phyloP scores from a whole-genome alignment of 495 filamentous ascomycete genomes.

The Astrocystis sublimbata region DNA sequence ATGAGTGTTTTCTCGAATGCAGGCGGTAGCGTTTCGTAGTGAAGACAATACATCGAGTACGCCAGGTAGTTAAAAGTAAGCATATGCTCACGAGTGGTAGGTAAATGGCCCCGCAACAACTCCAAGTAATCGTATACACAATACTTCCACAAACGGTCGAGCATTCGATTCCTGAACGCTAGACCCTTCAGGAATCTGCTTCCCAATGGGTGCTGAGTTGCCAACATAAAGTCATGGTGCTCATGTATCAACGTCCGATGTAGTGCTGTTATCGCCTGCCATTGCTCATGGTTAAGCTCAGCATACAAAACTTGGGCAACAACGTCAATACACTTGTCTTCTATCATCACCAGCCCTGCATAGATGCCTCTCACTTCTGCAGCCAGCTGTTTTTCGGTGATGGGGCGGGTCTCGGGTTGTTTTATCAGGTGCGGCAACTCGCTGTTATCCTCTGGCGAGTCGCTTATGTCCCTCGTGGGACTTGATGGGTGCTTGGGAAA shows the following conservation, averaged over 20 bases:
- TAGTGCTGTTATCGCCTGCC: constrained; percentile 68
- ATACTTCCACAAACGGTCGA: constrained; percentile 81
- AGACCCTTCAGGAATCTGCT: constrained; percentile 57
- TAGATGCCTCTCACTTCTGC: constrained; percentile 68
- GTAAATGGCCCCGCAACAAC: constrained; percentile 66
- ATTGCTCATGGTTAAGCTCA: constrained; percentile 57
- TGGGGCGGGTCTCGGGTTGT: constrained; percentile 53
- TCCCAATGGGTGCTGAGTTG: constrained; percentile 72
- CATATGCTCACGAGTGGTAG: constrained; percentile 73
- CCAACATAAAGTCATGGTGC: constrained; percentile 79
- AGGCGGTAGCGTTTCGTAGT: constrained; percentile 66
- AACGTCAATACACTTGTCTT: constrained; percentile 69
- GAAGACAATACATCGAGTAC: constrained; percentile 74
- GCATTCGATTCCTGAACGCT: constrained; percentile 76
- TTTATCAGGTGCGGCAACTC: constrained; percentile 24
- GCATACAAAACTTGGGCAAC: constrained; percentile 56
- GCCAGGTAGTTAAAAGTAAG: constrained; percentile 76
- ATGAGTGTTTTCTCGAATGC: constrained; percentile 78
- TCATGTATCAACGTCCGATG: constrained; percentile 74
- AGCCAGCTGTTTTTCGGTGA: constrained; percentile 66
- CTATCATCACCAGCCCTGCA: constrained; percentile 67
- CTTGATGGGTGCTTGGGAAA: too few species aligned
- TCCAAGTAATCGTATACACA: constrained; percentile 80
- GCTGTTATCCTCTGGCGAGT: constrained; percentile 21
- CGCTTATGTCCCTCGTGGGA: too few species aligned